Evolutionary conservation across 2,329 filamentous ascomycete species (phyloP), one percentile per base, ranked within the genome.

Genomic region (Penicillium psychrosexuale): DNA sequence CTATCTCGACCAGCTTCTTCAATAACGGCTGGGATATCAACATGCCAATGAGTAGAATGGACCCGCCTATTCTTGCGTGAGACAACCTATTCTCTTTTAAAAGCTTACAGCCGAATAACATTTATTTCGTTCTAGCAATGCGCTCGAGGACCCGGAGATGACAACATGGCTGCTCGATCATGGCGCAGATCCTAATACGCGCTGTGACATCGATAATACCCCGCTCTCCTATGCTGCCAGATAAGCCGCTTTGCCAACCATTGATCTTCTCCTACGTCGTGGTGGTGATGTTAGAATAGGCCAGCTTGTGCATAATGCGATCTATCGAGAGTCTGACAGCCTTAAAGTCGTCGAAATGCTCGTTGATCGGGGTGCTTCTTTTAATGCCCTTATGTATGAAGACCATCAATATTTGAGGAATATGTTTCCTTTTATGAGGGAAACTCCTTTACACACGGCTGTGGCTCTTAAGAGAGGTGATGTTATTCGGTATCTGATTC

Each of bases 181-280:
- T 38, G 48, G 40, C 11, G 48, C 48, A 6, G 31, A 38, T 45
- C 31, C 48, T 1, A 51, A 51, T 22, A 22, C 2, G 22, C 48
- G 48, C 31, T 51, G 48, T 37, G 31, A 54, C 5, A 38, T 54
- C 24, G 51, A 48, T 22, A 15, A 3, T 24, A 63, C 57, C 0
- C 61, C 56, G 42, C 46, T 63, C 27, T 60, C 61, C 8, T 24
- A 52, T 27, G 57, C 57, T 17, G 57, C 59, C 5, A 38, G 51
- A 43, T 33, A 22, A 5, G 51, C 50, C 8, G 42, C 46, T 5
- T 13, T 58, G 22, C 17, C 53, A 15, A 42, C 36, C 5, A 55
- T 64, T 40, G 13, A 58, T 30, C 51, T 60, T 22, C 46, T 59
- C 7, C 38, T 60, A 2, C 17, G 33, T 5, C 39, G 48, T 57